These are phyloP conservation scores for Botryobasidium botryosum DNA, from an alignment of 768 basidiomycete species.

Conservation along the genomic window DNA sequence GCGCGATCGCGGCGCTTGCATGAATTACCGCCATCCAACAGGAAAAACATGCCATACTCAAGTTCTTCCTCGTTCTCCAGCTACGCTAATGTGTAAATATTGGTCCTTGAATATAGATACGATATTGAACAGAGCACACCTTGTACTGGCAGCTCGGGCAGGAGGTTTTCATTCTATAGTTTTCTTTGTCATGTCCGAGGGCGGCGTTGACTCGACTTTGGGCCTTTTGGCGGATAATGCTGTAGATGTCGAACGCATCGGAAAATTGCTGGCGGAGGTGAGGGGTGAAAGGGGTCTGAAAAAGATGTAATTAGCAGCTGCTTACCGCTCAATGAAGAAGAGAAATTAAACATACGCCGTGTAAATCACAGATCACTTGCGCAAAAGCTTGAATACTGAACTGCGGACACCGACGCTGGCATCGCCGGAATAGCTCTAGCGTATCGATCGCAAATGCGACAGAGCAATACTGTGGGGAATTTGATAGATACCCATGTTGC, in stretches of 20 bases:
- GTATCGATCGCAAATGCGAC: no score
- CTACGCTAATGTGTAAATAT: no score
- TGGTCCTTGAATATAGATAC: no score
- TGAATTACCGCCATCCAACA: background rate
- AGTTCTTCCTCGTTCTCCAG: background rate
- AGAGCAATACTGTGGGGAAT: no score
- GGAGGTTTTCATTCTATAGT: constrained; percentile 22
- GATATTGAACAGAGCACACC: background rate
- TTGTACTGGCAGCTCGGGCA: constrained; percentile 23
- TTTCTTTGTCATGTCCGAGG: constrained; percentile 17
- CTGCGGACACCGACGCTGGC: no score
- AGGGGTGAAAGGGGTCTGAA: constrained; percentile 18
- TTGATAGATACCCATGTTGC: no score
- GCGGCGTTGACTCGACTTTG: constrained; percentile 13
- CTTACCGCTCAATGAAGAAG: no score
- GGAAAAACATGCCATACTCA: background rate
- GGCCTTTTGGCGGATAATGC: constrained; percentile 16
- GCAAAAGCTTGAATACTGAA: no score
- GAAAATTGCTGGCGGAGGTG: constrained; percentile 14
- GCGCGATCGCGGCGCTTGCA: background rate
- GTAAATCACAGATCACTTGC: no score
- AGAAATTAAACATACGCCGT: no score
- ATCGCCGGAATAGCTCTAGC: no score
- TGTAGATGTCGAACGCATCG: constrained; percentile 23
- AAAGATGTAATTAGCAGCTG: no score